phyloP scores from a whole-genome alignment of 1,139 yeast genomes.

The Kluyveromyces marxianus region DNA sequence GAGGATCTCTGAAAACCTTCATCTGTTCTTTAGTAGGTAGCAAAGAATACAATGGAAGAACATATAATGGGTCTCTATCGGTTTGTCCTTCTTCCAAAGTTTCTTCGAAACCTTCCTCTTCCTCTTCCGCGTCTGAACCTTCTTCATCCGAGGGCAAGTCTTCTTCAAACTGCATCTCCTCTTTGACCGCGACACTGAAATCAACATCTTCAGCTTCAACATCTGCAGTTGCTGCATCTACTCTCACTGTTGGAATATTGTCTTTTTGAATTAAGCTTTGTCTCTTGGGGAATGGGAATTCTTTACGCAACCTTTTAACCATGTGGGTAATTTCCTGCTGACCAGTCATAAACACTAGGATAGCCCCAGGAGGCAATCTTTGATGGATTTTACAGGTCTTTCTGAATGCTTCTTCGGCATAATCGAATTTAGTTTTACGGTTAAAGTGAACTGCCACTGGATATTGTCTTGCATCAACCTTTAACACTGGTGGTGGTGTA shows the following conservation, averaged over 20 bases:
- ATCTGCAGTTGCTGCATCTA: constrained; percentile 54
- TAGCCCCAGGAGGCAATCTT: constrained; percentile 88
- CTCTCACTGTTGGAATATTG: constrained; percentile 38
- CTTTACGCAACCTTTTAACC: constrained; percentile 59
- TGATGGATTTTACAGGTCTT: constrained; percentile 85
- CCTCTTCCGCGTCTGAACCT: constrained; percentile 32
- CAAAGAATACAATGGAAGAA: constrained; percentile 84
- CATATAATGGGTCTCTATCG: constrained; percentile 75
- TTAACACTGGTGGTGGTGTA: constrained; percentile 80
- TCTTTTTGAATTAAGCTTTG: constrained; percentile 26
- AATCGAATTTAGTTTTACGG: constrained; percentile 67
- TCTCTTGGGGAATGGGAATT: constrained; percentile 52
- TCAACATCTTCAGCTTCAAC: constrained; percentile 87
- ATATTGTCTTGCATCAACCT: constrained; percentile 90
- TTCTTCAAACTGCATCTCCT: constrained; percentile 27
- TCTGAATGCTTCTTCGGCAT: constrained; percentile 77
- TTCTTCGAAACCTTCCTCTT: constrained; percentile 91
- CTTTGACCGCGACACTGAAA: constrained; percentile 49
- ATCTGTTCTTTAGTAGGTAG: constrained; percentile 91
- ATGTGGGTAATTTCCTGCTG: constrained; percentile 80
- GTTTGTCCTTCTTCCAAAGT: constrained; percentile 66
- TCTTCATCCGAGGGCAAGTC: constrained; percentile 23
- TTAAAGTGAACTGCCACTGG: constrained; percentile 93
- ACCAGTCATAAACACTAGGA: constrained; percentile 85
- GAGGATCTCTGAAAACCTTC: constrained; percentile 85